phyloP scores from a whole-genome alignment of 2,329 filamentous ascomycete genomes.

The Beauveria bassiana region DNA sequence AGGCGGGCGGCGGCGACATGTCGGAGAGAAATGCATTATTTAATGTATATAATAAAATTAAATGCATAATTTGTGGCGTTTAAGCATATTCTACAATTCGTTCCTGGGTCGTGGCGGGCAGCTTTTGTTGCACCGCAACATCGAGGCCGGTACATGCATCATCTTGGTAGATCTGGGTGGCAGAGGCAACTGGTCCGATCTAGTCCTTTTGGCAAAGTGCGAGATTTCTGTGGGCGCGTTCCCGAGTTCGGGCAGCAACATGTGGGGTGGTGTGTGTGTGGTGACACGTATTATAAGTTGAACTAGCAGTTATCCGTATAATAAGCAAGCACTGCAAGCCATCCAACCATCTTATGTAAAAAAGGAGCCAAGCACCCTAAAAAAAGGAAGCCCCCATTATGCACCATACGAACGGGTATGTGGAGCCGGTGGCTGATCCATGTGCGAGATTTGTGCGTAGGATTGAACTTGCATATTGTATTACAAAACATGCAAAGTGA shows the following conservation, averaged over 20 bases:
- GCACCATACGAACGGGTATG: background rate
- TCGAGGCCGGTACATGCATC: background rate
- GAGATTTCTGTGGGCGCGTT: background rate
- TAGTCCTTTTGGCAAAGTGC: background rate
- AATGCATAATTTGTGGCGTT: too few relatives aligned
- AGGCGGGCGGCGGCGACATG: background rate
- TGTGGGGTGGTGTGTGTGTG: too few relatives aligned
- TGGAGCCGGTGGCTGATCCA: background rate
- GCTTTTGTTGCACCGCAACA: background rate
- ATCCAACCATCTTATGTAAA: too few relatives aligned
- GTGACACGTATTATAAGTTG: too few relatives aligned
- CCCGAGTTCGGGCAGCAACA: too few relatives aligned
- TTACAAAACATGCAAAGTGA: background rate
- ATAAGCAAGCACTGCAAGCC: too few relatives aligned
- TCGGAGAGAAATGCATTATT: background rate
- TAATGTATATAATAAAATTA: background rate
- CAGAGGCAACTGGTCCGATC: background rate
- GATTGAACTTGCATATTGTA: background rate
- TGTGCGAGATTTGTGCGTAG: conserved; percentile 10
- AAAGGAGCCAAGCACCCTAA: too few relatives aligned
- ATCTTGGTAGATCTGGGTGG: background rate
- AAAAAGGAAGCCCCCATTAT: background rate
- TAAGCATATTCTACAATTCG: too few relatives aligned
- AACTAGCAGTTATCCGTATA: too few relatives aligned
- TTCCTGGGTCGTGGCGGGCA: background rate